phyloP scores from a whole-genome alignment of 805 yeast species.

The Zygosaccharomyces bisporus region DNA sequence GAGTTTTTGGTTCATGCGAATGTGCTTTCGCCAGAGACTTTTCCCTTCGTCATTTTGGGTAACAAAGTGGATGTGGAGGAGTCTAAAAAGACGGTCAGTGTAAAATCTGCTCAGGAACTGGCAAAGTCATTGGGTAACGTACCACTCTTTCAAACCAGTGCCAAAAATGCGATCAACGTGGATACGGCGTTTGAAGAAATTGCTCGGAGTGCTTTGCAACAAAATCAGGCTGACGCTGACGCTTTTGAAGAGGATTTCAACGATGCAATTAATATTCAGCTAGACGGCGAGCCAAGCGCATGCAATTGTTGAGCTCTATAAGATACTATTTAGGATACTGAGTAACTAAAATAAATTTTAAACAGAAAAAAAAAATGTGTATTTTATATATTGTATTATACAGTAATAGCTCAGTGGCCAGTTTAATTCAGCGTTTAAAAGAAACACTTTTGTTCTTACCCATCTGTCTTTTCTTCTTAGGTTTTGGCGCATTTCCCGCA shows the following conservation, averaged over 20 bases:
- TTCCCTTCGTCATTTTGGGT: conserved; percentile 93
- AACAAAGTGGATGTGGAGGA: conserved; percentile 95
- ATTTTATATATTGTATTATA: conserved; percentile 1
- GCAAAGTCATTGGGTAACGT: conserved; percentile 66
- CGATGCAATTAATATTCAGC: conserved; percentile 92
- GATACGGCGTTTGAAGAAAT: conserved; percentile 95
- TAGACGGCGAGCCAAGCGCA: conserved; percentile 72
- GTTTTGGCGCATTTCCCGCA: conserved; percentile 45
- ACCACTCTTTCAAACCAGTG: conserved; percentile 96
- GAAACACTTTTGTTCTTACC: conserved; percentile 31
- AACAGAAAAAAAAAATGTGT: conserved; percentile 2
- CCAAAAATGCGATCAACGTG: conserved; percentile 92
- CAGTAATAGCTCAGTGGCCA: not conserved
- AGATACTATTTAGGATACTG: not conserved
- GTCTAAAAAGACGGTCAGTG: conserved; percentile 66
- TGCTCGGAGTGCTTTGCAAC: conserved; percentile 92
- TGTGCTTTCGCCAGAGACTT: conserved; percentile 87
- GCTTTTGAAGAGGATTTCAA: conserved; percentile 91
- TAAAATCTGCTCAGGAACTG: conserved; percentile 57
- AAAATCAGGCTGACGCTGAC: conserved; percentile 64
- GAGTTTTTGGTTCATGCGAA: conserved; percentile 92
- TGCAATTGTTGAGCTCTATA: conserved; percentile 58
- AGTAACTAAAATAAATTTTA: not conserved
- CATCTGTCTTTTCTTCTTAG: conserved; percentile 43
- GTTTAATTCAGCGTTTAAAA: conserved; percentile 18